These are phyloP conservation scores for Gossypium davidsonii DNA, from an alignment of 441 rosid genomes.

Conservation along the genomic window DNA sequence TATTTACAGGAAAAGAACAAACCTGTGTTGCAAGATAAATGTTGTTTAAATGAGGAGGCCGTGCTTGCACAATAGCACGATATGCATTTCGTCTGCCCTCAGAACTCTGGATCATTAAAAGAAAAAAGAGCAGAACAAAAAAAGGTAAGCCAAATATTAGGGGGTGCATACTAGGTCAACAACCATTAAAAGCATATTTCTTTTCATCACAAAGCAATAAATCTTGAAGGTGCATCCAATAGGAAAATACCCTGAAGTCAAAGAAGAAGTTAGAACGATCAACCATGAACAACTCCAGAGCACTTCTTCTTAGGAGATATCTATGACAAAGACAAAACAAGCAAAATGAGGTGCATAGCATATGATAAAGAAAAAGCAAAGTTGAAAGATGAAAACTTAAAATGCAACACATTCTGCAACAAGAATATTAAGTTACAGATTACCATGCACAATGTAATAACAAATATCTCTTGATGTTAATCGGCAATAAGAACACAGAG, in stretches of 20 bases:
- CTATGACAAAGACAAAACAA: conserved; percentile 35
- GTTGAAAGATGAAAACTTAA: background rate
- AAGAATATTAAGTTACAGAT: background rate
- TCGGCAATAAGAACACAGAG: conserved; percentile 4
- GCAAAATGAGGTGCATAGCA: conserved; percentile 16
- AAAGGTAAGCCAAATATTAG: conserved; percentile 10
- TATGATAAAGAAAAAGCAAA: background rate
- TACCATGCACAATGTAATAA: conserved; percentile 1
- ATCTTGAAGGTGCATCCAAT: conserved; percentile 12
- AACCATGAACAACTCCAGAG: conserved; percentile 94
- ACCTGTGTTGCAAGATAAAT: conserved; percentile 98
- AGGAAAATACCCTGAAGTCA: conserved; percentile 80
- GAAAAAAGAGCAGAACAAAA: background rate
- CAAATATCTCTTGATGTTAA: background rate
- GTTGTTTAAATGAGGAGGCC: conserved; percentile 88
- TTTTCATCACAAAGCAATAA: conserved; percentile 6
- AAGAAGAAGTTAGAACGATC: conserved; percentile 97
- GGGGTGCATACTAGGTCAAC: conserved; percentile 14
- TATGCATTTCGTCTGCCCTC: conserved; percentile 92
- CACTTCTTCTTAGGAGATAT: conserved; percentile 95
- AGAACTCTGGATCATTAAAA: conserved; percentile 42
- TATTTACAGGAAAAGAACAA: conserved; percentile 17
- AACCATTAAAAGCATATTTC: conserved; percentile 6
- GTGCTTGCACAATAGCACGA: conserved; percentile 89
- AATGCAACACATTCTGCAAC: background rate